Base-by-base conservation (phyloP, 2,329 filamentous ascomycete genomes). In the Ceratocystis cacaofunesta region DNA sequence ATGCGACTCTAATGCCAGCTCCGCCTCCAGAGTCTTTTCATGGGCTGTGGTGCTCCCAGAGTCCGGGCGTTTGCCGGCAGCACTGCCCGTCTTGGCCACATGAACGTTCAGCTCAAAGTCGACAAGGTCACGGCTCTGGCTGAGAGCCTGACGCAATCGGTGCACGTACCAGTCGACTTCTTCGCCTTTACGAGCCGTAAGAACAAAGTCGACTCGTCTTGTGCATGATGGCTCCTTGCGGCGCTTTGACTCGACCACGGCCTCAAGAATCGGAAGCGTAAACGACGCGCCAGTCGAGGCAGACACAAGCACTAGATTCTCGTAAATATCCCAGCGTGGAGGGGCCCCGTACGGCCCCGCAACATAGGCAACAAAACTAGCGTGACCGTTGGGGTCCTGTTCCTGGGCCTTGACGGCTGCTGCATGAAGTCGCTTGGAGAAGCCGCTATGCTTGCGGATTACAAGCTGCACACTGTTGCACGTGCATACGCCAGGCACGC, bases 261-360 rank as follows among this genome's bases (percentile, higher is more conserved):
- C 79, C 69, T 85, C 82, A 0, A 85, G 74, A 2, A 85, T 82
- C 0, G 83, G 82, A 5, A 85, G 72, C 1, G 80, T 83, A 65
- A 83, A 85, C 2, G 82, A 85, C 1, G 82, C 80, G n/a, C 83
- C 83, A 0, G 83, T 86, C 0, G 83, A 85, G 0, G 83, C 83
- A 0, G 82, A 83, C 52, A 85, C 80, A 2, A 86, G 75, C 3
- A 86, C 74, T 55, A 85, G 72, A 0, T 82, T 83, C 72, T 85
- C 83, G 70, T 80, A 85, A 0, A 80, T 75, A 61, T 84, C 77
- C 80, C 81, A 84, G 3, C 76, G 75, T 0, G 82, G 81, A 1
- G 82, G 81, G 3, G 73, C 73, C 17, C 83, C 83, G 58, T 80
- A 85, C 0, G 83, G 83, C 0, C 83, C 83, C 1, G 79, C 75